phyloP scores from a whole-genome alignment of 2,329 filamentous ascomycete species.

The Rasamsonia emersonii region DNA sequence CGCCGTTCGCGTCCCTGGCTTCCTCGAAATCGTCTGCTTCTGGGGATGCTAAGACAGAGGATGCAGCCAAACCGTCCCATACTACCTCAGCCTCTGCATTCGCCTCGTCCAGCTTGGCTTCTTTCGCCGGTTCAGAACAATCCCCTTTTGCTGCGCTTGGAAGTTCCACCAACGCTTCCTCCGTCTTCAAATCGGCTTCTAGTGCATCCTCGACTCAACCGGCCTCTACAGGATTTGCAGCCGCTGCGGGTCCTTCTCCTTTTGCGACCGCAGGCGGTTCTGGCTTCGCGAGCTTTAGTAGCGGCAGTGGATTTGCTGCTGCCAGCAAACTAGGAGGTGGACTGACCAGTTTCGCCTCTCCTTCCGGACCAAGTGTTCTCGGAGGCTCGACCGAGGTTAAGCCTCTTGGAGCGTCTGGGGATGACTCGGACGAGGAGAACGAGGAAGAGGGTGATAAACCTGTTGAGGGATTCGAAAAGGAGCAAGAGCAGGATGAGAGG shows the following conservation, averaged over 20 bases:
- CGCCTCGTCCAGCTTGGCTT: constrained; percentile 59
- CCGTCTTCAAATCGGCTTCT: constrained; percentile 30
- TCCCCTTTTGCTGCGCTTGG: constrained; percentile 58
- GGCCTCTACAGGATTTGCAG: constrained; percentile 21
- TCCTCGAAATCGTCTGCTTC: constrained; percentile 17
- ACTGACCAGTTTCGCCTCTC: constrained; percentile 62
- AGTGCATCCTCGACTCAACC: constrained; percentile 10
- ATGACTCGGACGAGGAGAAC: constrained; percentile 40
- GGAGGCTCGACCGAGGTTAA: constrained; percentile 37
- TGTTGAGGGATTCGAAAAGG: constrained; percentile 41
- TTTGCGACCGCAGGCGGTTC: constrained; percentile 23
- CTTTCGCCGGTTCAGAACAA: constrained; percentile 51
- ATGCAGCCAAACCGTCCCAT: constrained; percentile 17
- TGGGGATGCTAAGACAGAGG: constrained; percentile 12
- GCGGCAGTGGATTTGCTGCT: constrained; percentile 41
- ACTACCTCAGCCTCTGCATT: constrained; percentile 55
- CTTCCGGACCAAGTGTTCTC: constrained; percentile 40
- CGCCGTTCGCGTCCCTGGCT: constrained; percentile 33
- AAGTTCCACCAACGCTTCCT: constrained; percentile 28
- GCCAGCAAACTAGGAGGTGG: constrained; percentile 36
- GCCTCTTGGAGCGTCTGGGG: constrained; percentile 67
- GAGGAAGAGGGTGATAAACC: constrained; percentile 42
- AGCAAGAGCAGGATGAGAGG: constrained; percentile 39
- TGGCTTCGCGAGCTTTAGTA: constrained; percentile 28
- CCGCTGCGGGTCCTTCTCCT: constrained; percentile 19